Base-by-base conservation (phyloP, 2,329 filamentous ascomycete species). In the Ascochyta lentis region DNA sequence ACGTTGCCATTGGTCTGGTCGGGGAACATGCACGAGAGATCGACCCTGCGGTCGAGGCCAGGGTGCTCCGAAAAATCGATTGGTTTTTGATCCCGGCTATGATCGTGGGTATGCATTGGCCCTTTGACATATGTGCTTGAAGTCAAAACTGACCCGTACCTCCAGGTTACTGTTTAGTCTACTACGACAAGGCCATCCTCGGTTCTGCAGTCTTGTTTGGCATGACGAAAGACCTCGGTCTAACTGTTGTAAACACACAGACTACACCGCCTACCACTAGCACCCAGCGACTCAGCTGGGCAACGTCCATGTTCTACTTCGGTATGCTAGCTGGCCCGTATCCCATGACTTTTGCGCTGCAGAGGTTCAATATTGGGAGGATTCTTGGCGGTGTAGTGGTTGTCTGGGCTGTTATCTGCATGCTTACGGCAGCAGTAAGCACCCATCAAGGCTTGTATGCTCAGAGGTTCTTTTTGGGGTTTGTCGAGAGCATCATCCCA, bases 221-320 rank as follows among this genome's bases (percentile, higher is more conserved):
- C 60, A 91, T 92, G 89, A 91, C 88, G 0, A 77, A 78, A 3
- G 89, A 92, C 67, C 81, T 92, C 3, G 60, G 78, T 1, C 82
- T 92, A 38, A 80, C 80, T 27, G 76, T 89, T 4, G 75, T 83
- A 7, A 75, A 83, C 59, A 68, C 78, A n/a, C 73, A 77, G 1
- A 80, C 77, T 2, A 78, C 72, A 1, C 86, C 87, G 0, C 81
- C 71, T 0, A 83, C 82, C 0, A 83, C 83, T 15, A 84, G 89
- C 67, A 92, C 90, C 0, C 81, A 83, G 0, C 83, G 89, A 10
- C 82, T 92, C 26, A 87, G 84, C 62, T 92, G 89, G 89, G 89
- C 89, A 2, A 92, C 89, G 0, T 91, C 88, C 0, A 80, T 91
- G 66, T 92, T 92, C 78, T 92, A 92, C 77, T 91, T 92, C 63